Percentiles rank a stretch among this genome's conserved stretches.
Evolutionary conservation across 2,329 filamentous ascomycete genomes (phyloP).

Genomic region (Aspergillus uvarum): DNA sequence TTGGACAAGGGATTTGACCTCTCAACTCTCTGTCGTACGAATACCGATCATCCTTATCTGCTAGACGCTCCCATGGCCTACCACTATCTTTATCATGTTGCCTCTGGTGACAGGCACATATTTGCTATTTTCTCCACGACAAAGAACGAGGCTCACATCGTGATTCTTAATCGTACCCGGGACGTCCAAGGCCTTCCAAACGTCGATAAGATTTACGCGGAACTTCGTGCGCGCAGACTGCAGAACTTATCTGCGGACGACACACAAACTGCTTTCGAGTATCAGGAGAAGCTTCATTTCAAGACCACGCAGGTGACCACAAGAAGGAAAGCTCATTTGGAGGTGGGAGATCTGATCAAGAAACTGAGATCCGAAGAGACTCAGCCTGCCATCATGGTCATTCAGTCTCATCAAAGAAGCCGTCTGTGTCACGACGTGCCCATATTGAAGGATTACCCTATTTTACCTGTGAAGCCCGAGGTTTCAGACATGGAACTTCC

Average conservation of each 20-base stretch:
- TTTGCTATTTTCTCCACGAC: constrained; percentile 90
- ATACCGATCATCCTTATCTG: constrained; percentile 72
- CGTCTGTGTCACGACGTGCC: constrained; percentile 83
- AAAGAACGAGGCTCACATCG: constrained; percentile 74
- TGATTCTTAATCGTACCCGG: constrained; percentile 80
- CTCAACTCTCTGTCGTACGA: constrained; percentile 66
- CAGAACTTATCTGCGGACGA: constrained; percentile 66
- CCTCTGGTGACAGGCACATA: constrained; percentile 84
- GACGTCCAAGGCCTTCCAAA: constrained; percentile 88
- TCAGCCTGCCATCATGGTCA: constrained; percentile 76
- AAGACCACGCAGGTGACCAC: constrained; percentile 86
- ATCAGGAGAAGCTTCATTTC: constrained; percentile 83
- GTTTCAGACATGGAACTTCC: constrained; percentile 82
- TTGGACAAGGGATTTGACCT: constrained; percentile 93
- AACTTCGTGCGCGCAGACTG: constrained; percentile 64
- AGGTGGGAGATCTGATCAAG: constrained; percentile 83
- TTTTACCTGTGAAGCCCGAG: constrained; percentile 78
- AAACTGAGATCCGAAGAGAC: constrained; percentile 84
- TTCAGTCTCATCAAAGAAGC: constrained; percentile 84
- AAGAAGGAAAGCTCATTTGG: constrained; percentile 81
- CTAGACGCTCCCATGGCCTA: constrained; percentile 73
- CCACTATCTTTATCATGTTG: constrained; percentile 89
- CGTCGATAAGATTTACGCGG: constrained; percentile 80
- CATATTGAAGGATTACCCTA: constrained; percentile 77
- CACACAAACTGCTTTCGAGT: constrained; percentile 79